These are phyloP conservation scores for Leccinum rimulosum DNA, from an alignment of 768 basidiomycete species.

Conservation along the genomic window DNA sequence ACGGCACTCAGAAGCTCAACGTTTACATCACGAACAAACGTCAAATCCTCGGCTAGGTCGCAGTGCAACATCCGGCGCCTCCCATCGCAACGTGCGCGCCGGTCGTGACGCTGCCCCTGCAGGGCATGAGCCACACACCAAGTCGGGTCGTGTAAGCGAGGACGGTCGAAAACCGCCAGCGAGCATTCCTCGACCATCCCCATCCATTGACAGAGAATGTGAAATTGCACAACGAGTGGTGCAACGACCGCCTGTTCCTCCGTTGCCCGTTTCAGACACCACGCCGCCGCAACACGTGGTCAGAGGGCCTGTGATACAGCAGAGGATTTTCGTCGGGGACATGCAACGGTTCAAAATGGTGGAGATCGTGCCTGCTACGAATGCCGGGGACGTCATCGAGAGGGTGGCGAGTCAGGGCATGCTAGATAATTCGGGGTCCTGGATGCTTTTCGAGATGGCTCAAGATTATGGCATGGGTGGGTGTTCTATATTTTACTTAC, in stretches of 20 bases:
- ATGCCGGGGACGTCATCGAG: slow-evolving; percentile 69
- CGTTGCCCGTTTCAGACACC: slow-evolving; percentile 34
- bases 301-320: slow-evolving; percentile 46
- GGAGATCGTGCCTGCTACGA: slow-evolving; percentile 64
- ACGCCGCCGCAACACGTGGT: slow-evolving; percentile 30
- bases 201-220: slow-evolving; percentile 23
- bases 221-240: slow-evolving; percentile 24
- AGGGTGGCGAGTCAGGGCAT: slow-evolving; percentile 65
- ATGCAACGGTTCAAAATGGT: slow-evolving; percentile 75
- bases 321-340: slow-evolving; percentile 75
- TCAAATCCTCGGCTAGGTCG: slow-evolving; percentile 34
- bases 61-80: slow-evolving; percentile 32
- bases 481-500: slow-evolving; percentile 18
- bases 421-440: slow-evolving; percentile 63
- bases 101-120: slow-evolving; percentile 16
- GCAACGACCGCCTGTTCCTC: slow-evolving; percentile 38
- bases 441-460: slow-evolving; percentile 90
- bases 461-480: slow-evolving; percentile 92
- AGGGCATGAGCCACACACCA: slow-evolving; percentile 18
- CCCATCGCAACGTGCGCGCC: slow-evolving; percentile 13
- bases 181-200: slow-evolving; percentile 19
- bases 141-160: slow-evolving; percentile 26
- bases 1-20: slow-evolving; percentile 34
- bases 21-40: slow-evolving; percentile 31
- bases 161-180: slow-evolving; percentile 24